phyloP scores from a whole-genome alignment of 768 basidiomycete species.

The Suillus subalutaceus region DNA sequence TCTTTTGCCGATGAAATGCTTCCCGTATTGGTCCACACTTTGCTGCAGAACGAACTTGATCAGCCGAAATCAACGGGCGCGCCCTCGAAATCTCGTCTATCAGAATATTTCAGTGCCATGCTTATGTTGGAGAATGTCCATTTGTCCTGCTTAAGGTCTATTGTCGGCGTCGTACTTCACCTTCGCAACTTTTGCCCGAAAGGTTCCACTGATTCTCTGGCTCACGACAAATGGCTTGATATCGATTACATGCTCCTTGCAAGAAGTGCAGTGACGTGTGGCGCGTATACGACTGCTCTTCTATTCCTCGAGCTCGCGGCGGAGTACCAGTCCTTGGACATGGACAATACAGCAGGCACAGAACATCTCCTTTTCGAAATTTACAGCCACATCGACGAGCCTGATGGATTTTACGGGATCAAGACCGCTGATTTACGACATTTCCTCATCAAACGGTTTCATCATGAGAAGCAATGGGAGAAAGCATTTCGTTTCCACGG shows the following conservation, averaged over 20 bases:
- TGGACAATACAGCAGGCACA: constrained; percentile 35
- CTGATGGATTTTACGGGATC: constrained; percentile 98
- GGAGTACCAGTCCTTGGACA: constrained; percentile 44
- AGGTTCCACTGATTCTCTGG: constrained; percentile 40
- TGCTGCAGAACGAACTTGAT: constrained; percentile 45
- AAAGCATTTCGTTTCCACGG: constrained; percentile 91
- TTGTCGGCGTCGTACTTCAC: constrained; percentile 80
- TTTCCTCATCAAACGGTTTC: constrained; percentile 82
- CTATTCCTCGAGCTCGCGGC: constrained; percentile 84
- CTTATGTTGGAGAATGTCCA: constrained; percentile 26
- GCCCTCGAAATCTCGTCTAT: constrained; percentile 24
- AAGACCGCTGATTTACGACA: constrained; percentile 73
- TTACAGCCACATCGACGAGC: constrained; percentile 95
- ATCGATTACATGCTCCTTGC: constrained; percentile 76
- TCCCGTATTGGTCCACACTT: constrained; percentile 73
- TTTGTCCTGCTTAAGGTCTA: constrained; percentile 53
- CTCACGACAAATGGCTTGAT: constrained; percentile 80
- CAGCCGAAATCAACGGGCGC: constrained; percentile 6
- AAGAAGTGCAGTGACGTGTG: constrained; percentile 71
- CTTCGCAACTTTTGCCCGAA: constrained; percentile 66
- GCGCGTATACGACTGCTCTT: constrained; percentile 87
- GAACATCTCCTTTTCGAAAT: constrained; percentile 88
- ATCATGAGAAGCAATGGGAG: constrained; percentile 92
- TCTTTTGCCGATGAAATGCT: constrained; percentile 68
- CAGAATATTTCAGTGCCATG: constrained; percentile 28